phyloP scores from a whole-genome alignment of 768 basidiomycete genomes.

The Suillus spraguei region DNA sequence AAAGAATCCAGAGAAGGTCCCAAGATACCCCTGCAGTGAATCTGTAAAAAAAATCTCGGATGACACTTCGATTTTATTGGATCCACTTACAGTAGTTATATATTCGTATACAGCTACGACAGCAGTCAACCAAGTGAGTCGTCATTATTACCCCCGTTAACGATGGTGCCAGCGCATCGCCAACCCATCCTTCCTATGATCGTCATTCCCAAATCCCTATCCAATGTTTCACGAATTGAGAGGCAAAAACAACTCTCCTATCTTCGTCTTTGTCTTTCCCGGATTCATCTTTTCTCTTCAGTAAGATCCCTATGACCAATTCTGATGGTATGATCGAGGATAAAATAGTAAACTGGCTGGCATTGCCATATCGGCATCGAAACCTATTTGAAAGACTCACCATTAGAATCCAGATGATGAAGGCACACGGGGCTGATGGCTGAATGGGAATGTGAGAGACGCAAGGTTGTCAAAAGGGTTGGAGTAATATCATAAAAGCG shows the following conservation, averaged over 20 bases:
- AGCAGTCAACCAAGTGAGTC: background rate
- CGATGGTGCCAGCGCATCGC: background rate
- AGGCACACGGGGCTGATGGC: too few species aligned
- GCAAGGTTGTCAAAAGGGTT: too few species aligned
- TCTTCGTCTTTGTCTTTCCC: background rate
- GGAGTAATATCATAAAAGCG: too few species aligned
- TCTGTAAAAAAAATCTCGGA: background rate
- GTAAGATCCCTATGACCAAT: background rate
- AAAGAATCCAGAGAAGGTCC: too few species aligned
- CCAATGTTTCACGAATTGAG: background rate
- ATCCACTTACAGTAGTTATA: background rate
- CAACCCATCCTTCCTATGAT: background rate
- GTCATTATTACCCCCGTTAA: background rate
- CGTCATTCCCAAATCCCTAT: background rate
- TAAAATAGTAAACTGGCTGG: background rate
- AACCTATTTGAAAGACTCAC: too few species aligned
- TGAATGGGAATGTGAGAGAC: too few species aligned
- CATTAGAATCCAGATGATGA: too few species aligned
- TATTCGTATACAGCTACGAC: background rate
- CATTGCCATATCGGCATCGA: too few species aligned
- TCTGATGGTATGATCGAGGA: background rate
- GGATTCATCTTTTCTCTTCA: too few species aligned
- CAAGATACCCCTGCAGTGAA: background rate
- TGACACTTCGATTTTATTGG: background rate
- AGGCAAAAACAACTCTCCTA: background rate